A percentile compares a stretch with the other conserved stretches of the same genome.
phyloP scores from a whole-genome alignment of 352 stramenopile genomes.

The Phytophthora hibernalis region DNA sequence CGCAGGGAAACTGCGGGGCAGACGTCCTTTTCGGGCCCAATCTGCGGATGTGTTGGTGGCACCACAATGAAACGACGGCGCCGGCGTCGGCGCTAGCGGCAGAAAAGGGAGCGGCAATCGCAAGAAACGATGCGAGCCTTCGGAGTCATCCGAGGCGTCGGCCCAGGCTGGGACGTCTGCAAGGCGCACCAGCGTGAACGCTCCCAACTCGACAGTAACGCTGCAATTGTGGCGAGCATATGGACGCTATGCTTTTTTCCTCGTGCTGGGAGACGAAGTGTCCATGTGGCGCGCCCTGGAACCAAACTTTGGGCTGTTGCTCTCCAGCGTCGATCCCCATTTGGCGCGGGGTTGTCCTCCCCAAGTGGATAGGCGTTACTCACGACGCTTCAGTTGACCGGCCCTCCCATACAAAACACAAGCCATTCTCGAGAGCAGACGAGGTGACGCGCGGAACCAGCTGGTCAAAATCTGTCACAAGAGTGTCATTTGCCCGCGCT shows the following conservation, averaged over 20 bases:
- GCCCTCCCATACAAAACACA: conserved; percentile 23
- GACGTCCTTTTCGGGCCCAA: conserved; percentile 29
- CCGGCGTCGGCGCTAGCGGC: background rate
- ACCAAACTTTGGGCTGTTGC: background rate
- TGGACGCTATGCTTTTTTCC: conserved; percentile 32
- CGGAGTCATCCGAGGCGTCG: conserved; percentile 7
- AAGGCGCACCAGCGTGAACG: background rate
- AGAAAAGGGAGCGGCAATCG: conserved; percentile 25
- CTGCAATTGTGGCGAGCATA: conserved; percentile 31
- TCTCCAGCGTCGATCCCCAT: conserved; percentile 16
- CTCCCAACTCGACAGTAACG: conserved; percentile 20
- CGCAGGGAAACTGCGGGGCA: conserved; percentile 8
- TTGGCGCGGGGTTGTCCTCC: conserved; percentile 10
- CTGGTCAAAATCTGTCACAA: conserved; percentile 40
- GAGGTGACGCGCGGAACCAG: conserved; percentile 14
- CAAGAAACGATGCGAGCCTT: conserved; percentile 22
- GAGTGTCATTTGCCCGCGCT: conserved; percentile 17
- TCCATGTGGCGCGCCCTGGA: conserved; percentile 17
- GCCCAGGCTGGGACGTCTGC: conserved; percentile 3
- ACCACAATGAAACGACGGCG: conserved; percentile 36
- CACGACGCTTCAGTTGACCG: conserved; percentile 37
- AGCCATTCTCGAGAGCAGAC: conserved; percentile 7
- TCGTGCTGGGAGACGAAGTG: conserved; percentile 14
- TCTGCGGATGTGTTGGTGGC: conserved; percentile 27
- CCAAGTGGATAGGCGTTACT: conserved; percentile 31